phyloP scores from a whole-genome alignment of 2,329 filamentous ascomycete genomes.

The Monilinia aucupariae region DNA sequence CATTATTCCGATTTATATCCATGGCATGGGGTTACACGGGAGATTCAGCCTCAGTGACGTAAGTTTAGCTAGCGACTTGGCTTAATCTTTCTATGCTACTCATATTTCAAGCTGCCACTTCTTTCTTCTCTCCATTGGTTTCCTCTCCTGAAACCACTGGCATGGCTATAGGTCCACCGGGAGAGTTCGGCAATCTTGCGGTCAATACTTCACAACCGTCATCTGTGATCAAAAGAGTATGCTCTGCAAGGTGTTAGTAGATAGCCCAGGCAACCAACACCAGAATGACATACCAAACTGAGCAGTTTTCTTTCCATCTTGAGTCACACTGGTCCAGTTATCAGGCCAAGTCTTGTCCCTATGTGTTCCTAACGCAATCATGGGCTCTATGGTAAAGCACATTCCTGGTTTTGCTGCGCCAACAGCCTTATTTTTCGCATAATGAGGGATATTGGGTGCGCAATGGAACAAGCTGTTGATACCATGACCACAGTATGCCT shows the following conservation, averaged over 20 bases:
- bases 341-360: slow-evolving; percentile 96
- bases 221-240: slow-evolving; percentile 78
- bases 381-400: slow-evolving; percentile 98
- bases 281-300: slow-evolving; percentile 68
- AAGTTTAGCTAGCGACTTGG: background rate
- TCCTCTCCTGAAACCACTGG: slow-evolving; percentile 23
- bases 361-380: slow-evolving; percentile 91
- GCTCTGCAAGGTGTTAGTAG: slow-evolving; percentile 48
- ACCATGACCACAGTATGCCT: slow-evolving; percentile 93
- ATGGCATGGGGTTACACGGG: too few relatives aligned
- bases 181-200: slow-evolving; percentile 56
- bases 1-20: background rate
- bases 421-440: slow-evolving; percentile 96
- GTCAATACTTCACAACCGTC: slow-evolving; percentile 78
- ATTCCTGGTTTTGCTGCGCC: slow-evolving; percentile 92
- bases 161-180: slow-evolving; percentile 61
- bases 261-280: background rate
- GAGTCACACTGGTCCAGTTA: slow-evolving; percentile 94
- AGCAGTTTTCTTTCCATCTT: slow-evolving; percentile 82
- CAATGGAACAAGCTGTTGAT: slow-evolving; percentile 92
- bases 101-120: slow-evolving; percentile 4
- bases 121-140: slow-evolving; percentile 18
- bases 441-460: slow-evolving; percentile 91
- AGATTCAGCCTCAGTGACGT: background rate
- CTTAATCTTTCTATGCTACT: background rate